A percentile compares a stretch with the other conserved stretches of the same genome.
Conservation (phyloP, 2,329 filamentous ascomycete species). For the Claviceps africana region DNA sequence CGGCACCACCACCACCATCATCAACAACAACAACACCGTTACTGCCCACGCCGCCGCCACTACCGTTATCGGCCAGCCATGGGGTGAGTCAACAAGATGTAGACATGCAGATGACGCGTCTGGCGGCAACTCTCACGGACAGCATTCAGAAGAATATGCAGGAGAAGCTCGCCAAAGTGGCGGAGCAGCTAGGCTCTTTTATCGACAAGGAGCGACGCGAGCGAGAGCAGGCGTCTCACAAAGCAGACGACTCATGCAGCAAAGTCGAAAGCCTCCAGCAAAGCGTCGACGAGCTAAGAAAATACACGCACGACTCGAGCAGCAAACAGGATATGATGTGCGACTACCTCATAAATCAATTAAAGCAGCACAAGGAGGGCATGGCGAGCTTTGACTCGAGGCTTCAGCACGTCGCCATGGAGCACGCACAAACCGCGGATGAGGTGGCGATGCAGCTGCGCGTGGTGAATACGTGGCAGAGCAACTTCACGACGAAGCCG, state of each 20-base stretch:
- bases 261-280: constrained; percentile 1
- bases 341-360: not conserved
- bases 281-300: constrained; percentile 2
- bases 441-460: constrained; percentile 22
- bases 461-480: constrained; percentile 32
- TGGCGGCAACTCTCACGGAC: not conserved
- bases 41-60: not conserved
- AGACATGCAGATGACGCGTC: constrained; percentile 3
- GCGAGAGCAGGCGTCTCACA: constrained; percentile 3
- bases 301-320: not conserved
- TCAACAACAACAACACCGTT: not conserved
- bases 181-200: constrained; percentile 7
- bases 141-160: constrained; percentile 1
- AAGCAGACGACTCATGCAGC: constrained; percentile 5
- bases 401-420: not conserved
- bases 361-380: not conserved
- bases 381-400: not conserved
- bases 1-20: not conserved
- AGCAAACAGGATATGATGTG: not conserved
- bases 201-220: constrained; percentile 11
- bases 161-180: constrained; percentile 2
- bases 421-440: constrained; percentile 8
- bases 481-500: constrained; percentile 31
- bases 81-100: not conserved
- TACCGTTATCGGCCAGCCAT: not conserved